A percentile compares a stretch with the other conserved stretches of the same genome.
Conservation (phyloP, 2,329 filamentous ascomycete genomes). For the Colletotrichum musicola region DNA sequence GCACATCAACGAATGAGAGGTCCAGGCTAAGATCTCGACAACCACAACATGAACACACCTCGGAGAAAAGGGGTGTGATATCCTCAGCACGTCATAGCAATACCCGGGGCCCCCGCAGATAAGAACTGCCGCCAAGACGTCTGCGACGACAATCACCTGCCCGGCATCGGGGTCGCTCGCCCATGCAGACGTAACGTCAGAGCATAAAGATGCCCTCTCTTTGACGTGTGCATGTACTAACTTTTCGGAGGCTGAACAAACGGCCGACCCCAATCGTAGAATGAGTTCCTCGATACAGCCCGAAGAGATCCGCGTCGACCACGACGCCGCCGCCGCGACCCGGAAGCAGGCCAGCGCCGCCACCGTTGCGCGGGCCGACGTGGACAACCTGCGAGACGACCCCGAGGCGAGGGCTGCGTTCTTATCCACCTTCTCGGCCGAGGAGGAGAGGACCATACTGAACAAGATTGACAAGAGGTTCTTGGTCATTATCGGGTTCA, state of each 20-base stretch:
- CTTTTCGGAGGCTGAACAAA: background rate
- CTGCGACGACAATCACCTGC: background rate
- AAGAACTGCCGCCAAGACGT: background rate
- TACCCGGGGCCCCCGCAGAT: constrained; percentile 1
- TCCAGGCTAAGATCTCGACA: background rate
- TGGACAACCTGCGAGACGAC: constrained; percentile 36
- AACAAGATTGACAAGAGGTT: constrained; percentile 55
- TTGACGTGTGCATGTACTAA: background rate
- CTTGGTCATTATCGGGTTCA: constrained; percentile 52
- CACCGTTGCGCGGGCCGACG: background rate
- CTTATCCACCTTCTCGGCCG: constrained; percentile 52
- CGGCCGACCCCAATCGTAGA: background rate
- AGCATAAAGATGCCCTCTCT: constrained; percentile 4
- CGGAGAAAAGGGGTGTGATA: constrained; percentile 3
- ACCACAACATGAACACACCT: background rate
- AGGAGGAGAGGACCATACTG: constrained; percentile 54
- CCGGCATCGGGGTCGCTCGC: background rate
- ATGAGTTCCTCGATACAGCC: constrained; percentile 10
- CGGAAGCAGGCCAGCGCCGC: constrained; percentile 17
- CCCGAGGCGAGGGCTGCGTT: constrained; percentile 46
- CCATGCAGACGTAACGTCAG: too few species aligned
- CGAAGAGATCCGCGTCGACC: constrained; percentile 7
- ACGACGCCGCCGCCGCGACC: constrained; percentile 11
- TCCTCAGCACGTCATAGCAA: constrained; percentile 22
- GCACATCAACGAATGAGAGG: constrained; percentile 8